Percentiles rank a stretch among this genome's conserved stretches.
These are phyloP conservation scores for Apiospora pterosperma DNA, from an alignment of 2,329 filamentous ascomycete species.

Conservation along the genomic window DNA sequence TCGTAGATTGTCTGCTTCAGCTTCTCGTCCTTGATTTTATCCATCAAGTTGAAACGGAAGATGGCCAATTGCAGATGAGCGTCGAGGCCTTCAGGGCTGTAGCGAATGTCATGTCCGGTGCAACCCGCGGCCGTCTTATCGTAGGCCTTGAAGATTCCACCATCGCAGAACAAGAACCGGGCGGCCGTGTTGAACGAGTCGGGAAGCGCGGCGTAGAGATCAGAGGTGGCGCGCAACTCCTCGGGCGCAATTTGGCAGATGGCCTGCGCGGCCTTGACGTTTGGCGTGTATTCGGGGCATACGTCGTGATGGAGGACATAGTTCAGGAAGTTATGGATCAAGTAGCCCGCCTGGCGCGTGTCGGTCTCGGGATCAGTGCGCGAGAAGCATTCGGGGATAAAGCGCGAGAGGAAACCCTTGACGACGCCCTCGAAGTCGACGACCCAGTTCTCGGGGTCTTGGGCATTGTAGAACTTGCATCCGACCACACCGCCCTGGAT, in stretches of 20 bases:
- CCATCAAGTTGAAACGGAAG: constrained; percentile 39
- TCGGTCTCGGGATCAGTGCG: constrained; percentile 47
- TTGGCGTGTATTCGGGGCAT: constrained; percentile 72
- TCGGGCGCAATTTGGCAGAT: constrained; percentile 64
- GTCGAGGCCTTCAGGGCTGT: constrained; percentile 36
- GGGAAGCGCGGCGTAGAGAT: constrained; percentile 55
- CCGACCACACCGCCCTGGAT: constrained; percentile 45
- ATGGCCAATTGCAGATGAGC: constrained; percentile 34
- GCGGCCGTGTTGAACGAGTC: constrained; percentile 80
- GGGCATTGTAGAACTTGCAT: constrained; percentile 47
- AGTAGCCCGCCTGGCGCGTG: constrained; percentile 59
- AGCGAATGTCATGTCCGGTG: background rate
- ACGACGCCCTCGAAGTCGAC: constrained; percentile 79
- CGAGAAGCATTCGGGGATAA: constrained; percentile 49
- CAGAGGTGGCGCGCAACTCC: constrained; percentile 61
- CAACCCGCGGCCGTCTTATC: constrained; percentile 1
- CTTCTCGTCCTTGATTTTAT: constrained; percentile 28
- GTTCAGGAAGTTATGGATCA: constrained; percentile 83
- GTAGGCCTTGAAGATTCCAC: constrained; percentile 21
- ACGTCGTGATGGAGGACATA: constrained; percentile 84
- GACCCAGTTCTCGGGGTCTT: constrained; percentile 56
- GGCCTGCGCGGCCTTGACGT: constrained; percentile 62
- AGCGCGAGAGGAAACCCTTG: constrained; percentile 70
- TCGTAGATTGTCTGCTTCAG: background rate
- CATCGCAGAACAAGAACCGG: constrained; percentile 59